Evolutionary conservation across 257 asterid species (phyloP), one percentile per base, ranked within the genome.

Genomic region (Ilex aquifolium): DNA sequence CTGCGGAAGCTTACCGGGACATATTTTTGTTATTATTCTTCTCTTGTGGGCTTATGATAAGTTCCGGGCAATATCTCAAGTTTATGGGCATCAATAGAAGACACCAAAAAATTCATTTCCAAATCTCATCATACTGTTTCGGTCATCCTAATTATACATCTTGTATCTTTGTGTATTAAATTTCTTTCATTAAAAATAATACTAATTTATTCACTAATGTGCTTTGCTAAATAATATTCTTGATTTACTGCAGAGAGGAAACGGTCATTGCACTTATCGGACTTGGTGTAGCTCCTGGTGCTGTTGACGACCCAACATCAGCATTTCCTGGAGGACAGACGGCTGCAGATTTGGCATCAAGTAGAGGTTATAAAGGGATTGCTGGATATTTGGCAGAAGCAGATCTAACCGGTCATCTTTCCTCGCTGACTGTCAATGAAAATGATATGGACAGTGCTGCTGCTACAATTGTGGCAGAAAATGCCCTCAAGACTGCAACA

Each of bases 381-480:
- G 71, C 78, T 69, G 78, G 74, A 15, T 74, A 63, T 57, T 64
- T 74, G 57, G 71, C 78, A 42, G 72, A 68, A 60, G 62, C 68
- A 63, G 71, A 67, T 59, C 67, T 73, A 16, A 68, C 66, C 50
- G 27, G 64, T 59, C 74, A 44, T 64, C 67, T 53, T 29, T 69
- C n/a, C 8, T 58, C 44, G 42, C n/a, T 73, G 66, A 56, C 53
- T 60, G n/a, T 61, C 51, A 64, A 49, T 53, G 61, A 63, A 31
- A 63, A 53, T 63, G 39, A 31, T 11, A 30, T 59, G 54, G 72
- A 62, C 57, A 21, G 27, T 72, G 10, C 56, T 54, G 59, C 13
- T 17, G 68, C 76, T 44, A 58, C 63, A 16, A 42, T 44, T 53
- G 64, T 39, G 53, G 63, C 67, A 31, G 71, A 71, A 51, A 71